Evolutionary conservation across 164 flowering plant genomes (phyloP), one percentile per base, ranked within the genome.

Genomic region (Macadamia tetraphylla): DNA sequence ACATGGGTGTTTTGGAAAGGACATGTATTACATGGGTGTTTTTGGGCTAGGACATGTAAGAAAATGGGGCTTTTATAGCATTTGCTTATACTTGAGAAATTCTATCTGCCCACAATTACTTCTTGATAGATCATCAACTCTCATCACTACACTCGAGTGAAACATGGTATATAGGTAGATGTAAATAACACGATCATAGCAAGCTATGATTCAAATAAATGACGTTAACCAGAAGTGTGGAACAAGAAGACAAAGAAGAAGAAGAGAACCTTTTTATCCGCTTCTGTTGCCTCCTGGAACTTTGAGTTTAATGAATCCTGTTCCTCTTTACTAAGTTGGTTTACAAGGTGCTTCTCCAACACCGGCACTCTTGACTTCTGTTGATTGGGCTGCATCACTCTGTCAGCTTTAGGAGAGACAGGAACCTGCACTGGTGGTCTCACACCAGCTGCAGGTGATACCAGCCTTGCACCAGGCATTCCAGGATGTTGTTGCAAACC

Each of bases 311-410:
- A 76, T 11, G 90, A 70, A 67, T 79, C 81, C 71, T 92, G 98
- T 75, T 94, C 99, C 70, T 90, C 96, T 43, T 79, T 80, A 77
- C 94, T 88, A 29, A 90, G 90, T 75, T 94, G 99, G 78, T 88
- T 83, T 29, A 89, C 82, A 53, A 92, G 80, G 72, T 86, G 86
- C 75, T 90, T 90, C 84, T 94, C 98, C 77, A 94, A 73, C 55
- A 73, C 83, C 8, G 97, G 97, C 62, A 90, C 87, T 83, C 79
- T 89, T 9, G 94, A 77, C 77, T 89, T 94, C 66, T 77, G 95
- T 71, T 71, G 90, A 62, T 70, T 77, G 13, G 85, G 65, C 70
- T 76, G 87, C 30, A 65, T 49, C 49, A 52, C 73, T 62, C 69
- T 79, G 67, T 81, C 89, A 68, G 76, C 65, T 67, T 66, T 80